A percentile compares a stretch with the other conserved stretches of the same genome.
Conservation (phyloP, 2,329 filamentous ascomycete genomes). For the Rachicladosporium sp. region DNA sequence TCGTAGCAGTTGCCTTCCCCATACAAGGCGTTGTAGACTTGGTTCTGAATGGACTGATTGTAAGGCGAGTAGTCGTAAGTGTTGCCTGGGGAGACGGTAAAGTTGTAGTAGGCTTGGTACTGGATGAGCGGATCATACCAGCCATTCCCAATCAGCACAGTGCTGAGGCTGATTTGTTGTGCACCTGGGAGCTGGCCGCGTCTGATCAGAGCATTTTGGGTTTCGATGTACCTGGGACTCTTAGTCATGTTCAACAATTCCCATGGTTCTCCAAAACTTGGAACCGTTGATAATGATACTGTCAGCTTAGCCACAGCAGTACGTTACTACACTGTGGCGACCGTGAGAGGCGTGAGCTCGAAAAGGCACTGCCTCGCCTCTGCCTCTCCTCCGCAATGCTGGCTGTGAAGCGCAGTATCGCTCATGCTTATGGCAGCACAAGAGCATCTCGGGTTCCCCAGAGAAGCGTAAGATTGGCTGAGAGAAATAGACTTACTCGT, state of each 20-base stretch:
- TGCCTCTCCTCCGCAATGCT: conserved; percentile 13
- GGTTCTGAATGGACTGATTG: conserved; percentile 36
- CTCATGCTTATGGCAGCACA: too few relatives aligned
- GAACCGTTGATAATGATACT: background rate
- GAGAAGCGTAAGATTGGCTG: background rate
- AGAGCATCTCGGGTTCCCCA: too few relatives aligned
- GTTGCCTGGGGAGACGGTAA: conserved; percentile 43
- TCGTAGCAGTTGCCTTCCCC: conserved; percentile 50
- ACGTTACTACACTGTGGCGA: conserved; percentile 3
- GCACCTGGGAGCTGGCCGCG: conserved; percentile 15
- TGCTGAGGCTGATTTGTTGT: conserved; percentile 21
- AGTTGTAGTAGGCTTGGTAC: conserved; percentile 48
- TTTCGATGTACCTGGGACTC: conserved; percentile 14
- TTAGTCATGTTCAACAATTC: background rate
- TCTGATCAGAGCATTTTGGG: conserved; percentile 18
- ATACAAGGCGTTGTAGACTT: conserved; percentile 49
- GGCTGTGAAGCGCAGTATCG: conserved; percentile 10
- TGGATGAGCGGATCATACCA: conserved; percentile 47
- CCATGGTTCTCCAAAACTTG: too few relatives aligned
- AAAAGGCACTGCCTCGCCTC: background rate
- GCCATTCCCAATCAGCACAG: conserved; percentile 37
- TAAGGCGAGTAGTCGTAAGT: conserved; percentile 44
- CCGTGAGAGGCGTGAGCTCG: conserved; percentile 2
- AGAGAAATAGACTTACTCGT: conserved; percentile 3
- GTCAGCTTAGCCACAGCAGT: background rate